phyloP scores from a whole-genome alignment of 495 filamentous ascomycete species.

The Tuber indicum region DNA sequence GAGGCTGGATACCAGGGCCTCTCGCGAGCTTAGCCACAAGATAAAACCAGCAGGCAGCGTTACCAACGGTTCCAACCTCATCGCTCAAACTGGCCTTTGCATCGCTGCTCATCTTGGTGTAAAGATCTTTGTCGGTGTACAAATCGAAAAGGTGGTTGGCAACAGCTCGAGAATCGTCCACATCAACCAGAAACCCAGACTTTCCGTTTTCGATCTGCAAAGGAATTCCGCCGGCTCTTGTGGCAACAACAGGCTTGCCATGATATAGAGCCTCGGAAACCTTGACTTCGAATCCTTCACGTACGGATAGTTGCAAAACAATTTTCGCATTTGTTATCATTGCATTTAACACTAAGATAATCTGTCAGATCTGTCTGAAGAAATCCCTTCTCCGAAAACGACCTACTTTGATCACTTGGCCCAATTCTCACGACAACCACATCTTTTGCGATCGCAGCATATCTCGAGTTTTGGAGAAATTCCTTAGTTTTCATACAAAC shows the following conservation, averaged over 20 bases:
- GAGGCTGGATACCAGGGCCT: slow-evolving; percentile 48
- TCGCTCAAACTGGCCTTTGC: slow-evolving; percentile 64
- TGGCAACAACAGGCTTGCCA: slow-evolving; percentile 74
- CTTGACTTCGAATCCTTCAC: slow-evolving; percentile 86
- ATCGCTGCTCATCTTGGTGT: slow-evolving; percentile 59
- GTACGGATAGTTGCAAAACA: slow-evolving; percentile 72
- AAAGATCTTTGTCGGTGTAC: too few relatives aligned
- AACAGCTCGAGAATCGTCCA: slow-evolving; percentile 65
- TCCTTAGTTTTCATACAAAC: slow-evolving; percentile 66
- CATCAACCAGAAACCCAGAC: slow-evolving; percentile 70
- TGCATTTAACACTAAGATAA: slow-evolving; percentile 58
- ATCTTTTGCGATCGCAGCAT: slow-evolving; percentile 50
- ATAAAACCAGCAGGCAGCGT: slow-evolving; percentile 71
- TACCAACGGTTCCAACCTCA: slow-evolving; percentile 78
- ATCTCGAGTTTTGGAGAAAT: slow-evolving; percentile 54
- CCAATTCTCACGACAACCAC: slow-evolving; percentile 72
- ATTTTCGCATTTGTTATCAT: slow-evolving; percentile 68
- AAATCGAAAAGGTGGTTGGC: slow-evolving; percentile 59
- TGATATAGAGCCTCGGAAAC: slow-evolving; percentile 86
- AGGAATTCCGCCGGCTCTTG: slow-evolving; percentile 71
- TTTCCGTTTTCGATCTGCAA: slow-evolving; percentile 68
- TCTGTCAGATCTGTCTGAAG: neutral
- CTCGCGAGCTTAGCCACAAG: slow-evolving; percentile 58
- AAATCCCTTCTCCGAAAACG: neutral
- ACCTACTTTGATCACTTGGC: slow-evolving; percentile 60